These are phyloP conservation scores for Mycena chlorophos DNA, from an alignment of 768 basidiomycete genomes.

Conservation along the genomic window DNA sequence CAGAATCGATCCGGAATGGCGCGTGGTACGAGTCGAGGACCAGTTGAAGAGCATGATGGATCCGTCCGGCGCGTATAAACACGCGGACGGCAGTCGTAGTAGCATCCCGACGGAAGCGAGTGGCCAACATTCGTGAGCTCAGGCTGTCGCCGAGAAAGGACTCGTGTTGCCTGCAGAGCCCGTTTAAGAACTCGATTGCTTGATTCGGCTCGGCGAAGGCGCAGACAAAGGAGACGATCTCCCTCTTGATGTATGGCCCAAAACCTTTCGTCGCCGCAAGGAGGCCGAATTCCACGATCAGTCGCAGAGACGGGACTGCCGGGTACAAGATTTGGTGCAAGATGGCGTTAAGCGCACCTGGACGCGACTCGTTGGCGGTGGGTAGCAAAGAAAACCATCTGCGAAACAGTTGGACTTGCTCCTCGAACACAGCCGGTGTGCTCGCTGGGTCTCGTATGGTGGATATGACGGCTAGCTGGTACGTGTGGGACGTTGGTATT, in stretches of 20 bases:
- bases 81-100: slow-evolving; percentile 41
- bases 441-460: slow-evolving; percentile 12
- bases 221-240: slow-evolving; percentile 33
- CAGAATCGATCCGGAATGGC: slow-evolving; percentile 32
- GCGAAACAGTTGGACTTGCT: slow-evolving; percentile 27
- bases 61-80: slow-evolving; percentile 39
- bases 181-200: slow-evolving; percentile 40
- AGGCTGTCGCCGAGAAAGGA: slow-evolving; percentile 22
- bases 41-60: slow-evolving; percentile 45
- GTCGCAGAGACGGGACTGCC: slow-evolving; percentile 35
- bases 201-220: slow-evolving; percentile 39
- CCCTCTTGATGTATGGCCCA: slow-evolving; percentile 25
- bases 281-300: slow-evolving; percentile 44
- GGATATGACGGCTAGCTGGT: slow-evolving; percentile 38
- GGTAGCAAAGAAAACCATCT: slow-evolving; percentile 50
- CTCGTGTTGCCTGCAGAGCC: slow-evolving; percentile 28
- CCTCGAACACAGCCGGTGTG: slow-evolving; percentile 11
- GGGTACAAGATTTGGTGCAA: slow-evolving; percentile 26
- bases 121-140: slow-evolving; percentile 3
- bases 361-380: slow-evolving; percentile 22
- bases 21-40: slow-evolving; percentile 37
- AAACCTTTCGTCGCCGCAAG: slow-evolving; percentile 52
- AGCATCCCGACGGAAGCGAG: slow-evolving; percentile 26
- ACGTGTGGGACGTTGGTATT: slow-evolving; percentile 38
- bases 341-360: slow-evolving; percentile 16